Evolutionary conservation across 2,329 filamentous ascomycete genomes (phyloP).

Genomic region (Calonectria pseudoturangicola): DNA sequence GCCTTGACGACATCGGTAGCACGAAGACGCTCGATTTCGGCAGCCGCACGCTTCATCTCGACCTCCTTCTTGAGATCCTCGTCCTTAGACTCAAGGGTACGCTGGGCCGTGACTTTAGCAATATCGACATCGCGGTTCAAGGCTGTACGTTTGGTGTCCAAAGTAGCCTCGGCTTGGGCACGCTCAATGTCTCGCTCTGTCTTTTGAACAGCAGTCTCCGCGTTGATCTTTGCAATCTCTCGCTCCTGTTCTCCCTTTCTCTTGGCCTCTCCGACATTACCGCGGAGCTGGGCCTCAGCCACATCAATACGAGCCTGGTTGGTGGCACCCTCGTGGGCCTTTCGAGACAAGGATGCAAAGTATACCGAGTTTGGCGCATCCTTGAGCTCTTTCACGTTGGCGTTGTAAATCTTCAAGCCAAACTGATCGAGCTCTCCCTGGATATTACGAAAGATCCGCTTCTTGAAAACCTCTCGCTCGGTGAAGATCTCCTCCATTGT

Average conservation of each 20-base stretch:
- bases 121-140: constrained; percentile 85
- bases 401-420: constrained; percentile 82
- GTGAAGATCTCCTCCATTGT: constrained; percentile 95
- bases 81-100: constrained; percentile 84
- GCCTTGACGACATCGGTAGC: constrained; percentile 88
- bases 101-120: constrained; percentile 82
- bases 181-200: constrained; percentile 90
- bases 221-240: constrained; percentile 91
- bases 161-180: constrained; percentile 83
- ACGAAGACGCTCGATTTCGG: constrained; percentile 86
- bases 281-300: constrained; percentile 77
- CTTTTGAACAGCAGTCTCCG: constrained; percentile 88
- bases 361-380: constrained; percentile 89
- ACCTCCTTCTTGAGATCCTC: constrained; percentile 88
- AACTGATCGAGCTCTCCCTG: constrained; percentile 88
- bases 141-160: constrained; percentile 82
- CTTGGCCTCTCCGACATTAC: constrained; percentile 85
- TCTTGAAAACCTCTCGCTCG: constrained; percentile 85
- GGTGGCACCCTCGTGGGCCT: constrained; percentile 89
- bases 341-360: constrained; percentile 87
- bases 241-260: constrained; percentile 88
- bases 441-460: constrained; percentile 83
- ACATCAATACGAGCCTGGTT: constrained; percentile 85
- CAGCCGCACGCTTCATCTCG: constrained; percentile 84
- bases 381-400: constrained; percentile 90